These are phyloP conservation scores for Neofusicoccum ribis DNA, from an alignment of 2,329 filamentous ascomycete genomes.

Conservation along the genomic window DNA sequence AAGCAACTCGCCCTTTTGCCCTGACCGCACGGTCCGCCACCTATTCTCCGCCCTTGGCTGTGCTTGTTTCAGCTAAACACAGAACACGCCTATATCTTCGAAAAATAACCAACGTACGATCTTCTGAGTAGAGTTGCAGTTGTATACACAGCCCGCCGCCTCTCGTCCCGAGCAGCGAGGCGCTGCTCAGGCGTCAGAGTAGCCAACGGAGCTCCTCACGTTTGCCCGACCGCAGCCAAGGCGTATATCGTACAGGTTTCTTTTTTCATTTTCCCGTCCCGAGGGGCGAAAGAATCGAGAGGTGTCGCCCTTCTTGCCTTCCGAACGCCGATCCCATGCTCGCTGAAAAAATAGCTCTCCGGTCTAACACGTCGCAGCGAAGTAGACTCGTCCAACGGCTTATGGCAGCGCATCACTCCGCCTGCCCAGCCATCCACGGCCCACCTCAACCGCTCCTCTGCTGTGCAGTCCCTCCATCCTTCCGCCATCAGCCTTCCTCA, in stretches of 20 bases:
- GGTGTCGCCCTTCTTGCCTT: not conserved
- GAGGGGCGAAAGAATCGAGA: not conserved
- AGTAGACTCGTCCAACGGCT: not conserved
- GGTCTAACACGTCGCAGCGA: not conserved
- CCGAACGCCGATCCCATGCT: not conserved
- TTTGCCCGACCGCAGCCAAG: not conserved
- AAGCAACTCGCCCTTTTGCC: not conserved
- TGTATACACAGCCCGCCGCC: not conserved
- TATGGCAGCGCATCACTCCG: too few relatives aligned
- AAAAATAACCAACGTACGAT: not conserved
- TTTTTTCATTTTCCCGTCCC: not conserved
- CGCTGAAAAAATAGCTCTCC: not conserved
- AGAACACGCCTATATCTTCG: not conserved
- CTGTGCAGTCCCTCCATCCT: not conserved
- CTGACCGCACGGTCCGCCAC: too few relatives aligned
- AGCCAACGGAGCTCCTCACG: not conserved
- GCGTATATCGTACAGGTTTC: not conserved
- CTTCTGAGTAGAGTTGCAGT: not conserved
- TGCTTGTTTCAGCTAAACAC: not conserved
- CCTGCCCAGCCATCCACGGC: not conserved
- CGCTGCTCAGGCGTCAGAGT: not conserved
- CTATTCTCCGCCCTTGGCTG: not conserved
- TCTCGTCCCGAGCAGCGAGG: not conserved
- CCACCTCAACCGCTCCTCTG: not conserved
- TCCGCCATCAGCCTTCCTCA: not conserved